These are phyloP conservation scores for Cylindrotheca closterium DNA, from an alignment of 108 stramenopile genomes.

Conservation along the genomic window DNA sequence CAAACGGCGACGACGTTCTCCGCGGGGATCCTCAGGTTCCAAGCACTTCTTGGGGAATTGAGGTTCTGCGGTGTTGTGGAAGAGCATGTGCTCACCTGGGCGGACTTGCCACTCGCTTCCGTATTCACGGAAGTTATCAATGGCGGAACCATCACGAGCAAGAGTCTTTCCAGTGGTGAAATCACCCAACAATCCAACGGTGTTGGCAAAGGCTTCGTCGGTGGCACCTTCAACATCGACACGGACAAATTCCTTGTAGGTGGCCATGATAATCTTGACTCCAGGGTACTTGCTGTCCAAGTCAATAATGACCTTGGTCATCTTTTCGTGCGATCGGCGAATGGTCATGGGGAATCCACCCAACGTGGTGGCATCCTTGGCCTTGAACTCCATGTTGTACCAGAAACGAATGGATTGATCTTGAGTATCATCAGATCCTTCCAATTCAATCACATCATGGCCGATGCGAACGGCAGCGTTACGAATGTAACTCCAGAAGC, in stretches of 20 bases:
- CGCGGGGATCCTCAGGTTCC: background rate
- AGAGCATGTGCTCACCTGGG: background rate
- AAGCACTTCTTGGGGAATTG: background rate
- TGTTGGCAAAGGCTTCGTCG: background rate
- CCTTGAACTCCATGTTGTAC: background rate
- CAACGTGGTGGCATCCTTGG: background rate
- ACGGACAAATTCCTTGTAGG: background rate
- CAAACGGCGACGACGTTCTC: background rate
- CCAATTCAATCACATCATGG: background rate
- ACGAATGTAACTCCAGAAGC: background rate
- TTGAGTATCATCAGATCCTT: background rate
- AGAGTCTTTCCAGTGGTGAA: constrained; percentile 1
- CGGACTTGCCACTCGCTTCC: background rate
- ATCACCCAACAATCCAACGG: background rate
- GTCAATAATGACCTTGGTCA: background rate
- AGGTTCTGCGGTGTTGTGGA: background rate
- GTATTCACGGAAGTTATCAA: background rate
- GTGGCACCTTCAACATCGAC: background rate
- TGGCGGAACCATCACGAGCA: background rate
- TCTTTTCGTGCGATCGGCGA: background rate
- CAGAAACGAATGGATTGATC: background rate
- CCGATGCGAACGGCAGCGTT: background rate
- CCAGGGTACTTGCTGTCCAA: background rate
- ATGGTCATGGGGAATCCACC: background rate
- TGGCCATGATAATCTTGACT: background rate